phyloP scores from a whole-genome alignment of 768 basidiomycete species.

The Royoungia palumana region DNA sequence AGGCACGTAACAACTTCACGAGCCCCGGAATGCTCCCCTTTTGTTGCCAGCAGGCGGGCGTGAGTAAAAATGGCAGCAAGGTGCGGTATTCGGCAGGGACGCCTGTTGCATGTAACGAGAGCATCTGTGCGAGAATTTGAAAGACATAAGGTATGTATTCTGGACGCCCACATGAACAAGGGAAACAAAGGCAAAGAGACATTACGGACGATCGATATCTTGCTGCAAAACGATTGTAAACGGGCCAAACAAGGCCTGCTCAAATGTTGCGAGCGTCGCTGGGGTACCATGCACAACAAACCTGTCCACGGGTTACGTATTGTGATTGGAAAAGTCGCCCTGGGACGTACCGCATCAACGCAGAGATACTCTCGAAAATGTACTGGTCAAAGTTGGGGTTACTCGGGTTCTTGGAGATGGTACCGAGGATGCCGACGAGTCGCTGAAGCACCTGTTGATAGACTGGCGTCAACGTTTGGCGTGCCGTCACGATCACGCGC shows the following conservation, averaged over 20 bases:
- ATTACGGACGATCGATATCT: constrained; percentile 83
- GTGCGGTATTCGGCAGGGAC: constrained; percentile 76
- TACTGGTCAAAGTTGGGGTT: constrained; percentile 98
- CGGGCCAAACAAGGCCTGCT: constrained; percentile 77
- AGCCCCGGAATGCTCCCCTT: constrained; percentile 94
- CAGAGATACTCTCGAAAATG: constrained; percentile 95
- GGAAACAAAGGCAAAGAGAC: background rate
- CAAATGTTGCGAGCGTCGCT: constrained; percentile 67
- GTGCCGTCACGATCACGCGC: constrained; percentile 89
- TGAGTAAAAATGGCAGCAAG: constrained; percentile 79
- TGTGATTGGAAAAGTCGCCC: background rate
- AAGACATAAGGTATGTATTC: constrained; percentile 98
- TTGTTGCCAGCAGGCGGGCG: constrained; percentile 86
- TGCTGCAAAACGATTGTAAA: constrained; percentile 86
- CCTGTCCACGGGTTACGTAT: constrained; percentile 36
- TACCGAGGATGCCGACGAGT: constrained; percentile 78
- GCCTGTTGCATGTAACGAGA: constrained; percentile 66
- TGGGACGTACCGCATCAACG: constrained; percentile 69
- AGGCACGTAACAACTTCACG: constrained; percentile 82
- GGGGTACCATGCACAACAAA: constrained; percentile 77
- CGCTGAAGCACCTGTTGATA: constrained; percentile 65
- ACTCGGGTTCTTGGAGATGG: constrained; percentile 92
- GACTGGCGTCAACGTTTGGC: constrained; percentile 67
- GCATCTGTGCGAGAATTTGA: constrained; percentile 94
- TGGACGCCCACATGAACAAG: constrained; percentile 28